Evolutionary conservation across 2,329 filamentous ascomycete genomes (phyloP).

Genomic region (Chaetothyriales sp.): DNA sequence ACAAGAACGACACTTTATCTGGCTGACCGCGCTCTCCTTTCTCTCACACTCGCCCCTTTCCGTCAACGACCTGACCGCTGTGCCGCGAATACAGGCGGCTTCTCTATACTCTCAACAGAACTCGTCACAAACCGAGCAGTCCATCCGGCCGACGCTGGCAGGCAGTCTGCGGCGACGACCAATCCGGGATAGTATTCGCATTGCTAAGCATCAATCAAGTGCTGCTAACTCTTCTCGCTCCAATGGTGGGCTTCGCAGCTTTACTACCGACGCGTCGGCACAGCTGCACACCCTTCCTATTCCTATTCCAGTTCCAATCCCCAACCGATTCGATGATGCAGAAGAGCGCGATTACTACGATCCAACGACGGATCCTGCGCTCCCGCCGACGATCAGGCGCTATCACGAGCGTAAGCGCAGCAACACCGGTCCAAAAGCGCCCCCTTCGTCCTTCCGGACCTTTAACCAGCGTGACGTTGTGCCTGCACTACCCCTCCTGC

Average conservation of each 20-base stretch:
- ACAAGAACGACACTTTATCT: slow-evolving; percentile 78
- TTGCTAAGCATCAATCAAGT: slow-evolving; percentile 51
- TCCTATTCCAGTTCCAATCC: slow-evolving; percentile 15
- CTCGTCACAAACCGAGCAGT: slow-evolving; percentile 24
- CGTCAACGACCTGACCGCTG: slow-evolving; percentile 54
- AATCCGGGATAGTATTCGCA: slow-evolving; percentile 76
- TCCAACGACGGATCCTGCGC: slow-evolving; percentile 28
- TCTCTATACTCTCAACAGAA: slow-evolving; percentile 20
- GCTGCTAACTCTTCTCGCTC: slow-evolving; percentile 32
- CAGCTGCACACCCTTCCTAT: background rate
- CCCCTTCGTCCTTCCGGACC: slow-evolving; percentile 59
- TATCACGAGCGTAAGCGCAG: slow-evolving; percentile 72
- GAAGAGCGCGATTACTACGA: slow-evolving; percentile 14
- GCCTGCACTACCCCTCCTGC: slow-evolving; percentile 9
- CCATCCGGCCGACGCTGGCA: slow-evolving; percentile 24
- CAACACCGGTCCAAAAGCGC: slow-evolving; percentile 64
- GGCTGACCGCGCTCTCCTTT: slow-evolving; percentile 90
- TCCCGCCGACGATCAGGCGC: slow-evolving; percentile 38
- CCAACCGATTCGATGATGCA: slow-evolving; percentile 10
- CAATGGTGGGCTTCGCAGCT: slow-evolving; percentile 27
- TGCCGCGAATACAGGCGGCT: slow-evolving; percentile 25
- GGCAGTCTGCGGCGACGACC: slow-evolving; percentile 38
- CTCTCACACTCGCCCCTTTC: slow-evolving; percentile 76
- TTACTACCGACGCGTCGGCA: slow-evolving; percentile 20
- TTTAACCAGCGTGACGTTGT: slow-evolving; percentile 43